Evolutionary conservation across 2,329 filamentous ascomycete species (phyloP), one percentile per base, ranked within the genome.

Genomic region (Fusarium metavorans): DNA sequence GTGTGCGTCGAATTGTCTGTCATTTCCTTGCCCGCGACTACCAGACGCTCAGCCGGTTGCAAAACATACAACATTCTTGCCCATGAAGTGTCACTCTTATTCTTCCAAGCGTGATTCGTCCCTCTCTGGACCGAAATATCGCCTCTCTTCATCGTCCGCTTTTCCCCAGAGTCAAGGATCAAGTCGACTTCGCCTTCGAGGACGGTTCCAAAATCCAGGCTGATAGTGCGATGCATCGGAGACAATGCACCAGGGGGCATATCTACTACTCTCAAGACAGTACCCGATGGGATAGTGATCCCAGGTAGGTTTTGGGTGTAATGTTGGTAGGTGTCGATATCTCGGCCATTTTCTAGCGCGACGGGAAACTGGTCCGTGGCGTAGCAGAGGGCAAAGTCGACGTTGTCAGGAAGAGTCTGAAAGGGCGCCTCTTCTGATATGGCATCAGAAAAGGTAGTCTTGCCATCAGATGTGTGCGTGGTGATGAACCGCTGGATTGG

Each of bases 311-410:
- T 58, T 18, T 65, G 25, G 23, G 50, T 57, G 20, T 58, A 65
- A 27, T 64, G 23, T 5, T 30, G 35, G 52, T 65, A 65, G 4
- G 50, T 58, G 18, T 35, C 34, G 7, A 65, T 14, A 27, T 65
- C 62, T 23, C 32, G 32, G 27, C 32, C 39, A 20, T 34, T 30
- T 16, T 45, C 27, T 37, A 65, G 16, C 3, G 18, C 5, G n/a
- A 58, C 52, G n/a, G 62, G 62, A 25, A 58, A 58, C 27, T 57
- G 11, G 52, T 65, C 39, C 9, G 62, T 65, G 34, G 62, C 62
- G 39, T 65, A 65, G 27, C 50, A 57, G 39, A 65, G 62, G n/a
- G 35, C 39, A 37, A 65, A 65, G 25, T 58, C 62, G 23, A 27
- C 62, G 32, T 52, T 35, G 35, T 65, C 52, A 18, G 50, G 50